Conservation (phyloP, 495 filamentous ascomycete genomes). For the Penicillium robsamsonii region DNA sequence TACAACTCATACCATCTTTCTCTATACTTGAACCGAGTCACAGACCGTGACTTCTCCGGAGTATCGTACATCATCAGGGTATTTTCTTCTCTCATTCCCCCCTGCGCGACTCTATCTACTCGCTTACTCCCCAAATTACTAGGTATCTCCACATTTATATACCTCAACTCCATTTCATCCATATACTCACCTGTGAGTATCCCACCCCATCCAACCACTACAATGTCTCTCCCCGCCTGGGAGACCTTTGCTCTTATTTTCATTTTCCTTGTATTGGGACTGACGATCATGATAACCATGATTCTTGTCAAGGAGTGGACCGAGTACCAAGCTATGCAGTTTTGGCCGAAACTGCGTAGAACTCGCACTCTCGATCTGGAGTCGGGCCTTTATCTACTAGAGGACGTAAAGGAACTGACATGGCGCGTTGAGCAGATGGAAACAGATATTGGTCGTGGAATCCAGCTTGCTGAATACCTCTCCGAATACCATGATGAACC, state of each 20-base stretch:
- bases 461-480: background rate
- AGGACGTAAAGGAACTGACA: background rate
- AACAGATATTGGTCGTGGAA: background rate
- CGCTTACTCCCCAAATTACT: background rate
- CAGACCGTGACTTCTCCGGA: background rate
- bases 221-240: background rate
- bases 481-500: background rate
- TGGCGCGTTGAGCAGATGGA: slow-evolving; percentile 1
- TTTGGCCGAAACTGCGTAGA: slow-evolving; percentile 9
- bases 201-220: background rate
- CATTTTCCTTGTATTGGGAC: background rate
- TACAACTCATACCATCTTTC: background rate
- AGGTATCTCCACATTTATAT: background rate
- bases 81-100: background rate
- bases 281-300: slow-evolving; percentile 1
- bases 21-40: background rate
- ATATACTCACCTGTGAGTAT: background rate
- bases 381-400: background rate
- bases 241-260: background rate
- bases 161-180: background rate
- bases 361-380: slow-evolving; percentile 7
- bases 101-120: background rate
- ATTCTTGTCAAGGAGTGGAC: slow-evolving; percentile 11
- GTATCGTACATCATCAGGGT: background rate
- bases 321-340: slow-evolving; percentile 3